Conservation (phyloP, 108 stramenopile genomes). For the Skeletonema potamos region DNA sequence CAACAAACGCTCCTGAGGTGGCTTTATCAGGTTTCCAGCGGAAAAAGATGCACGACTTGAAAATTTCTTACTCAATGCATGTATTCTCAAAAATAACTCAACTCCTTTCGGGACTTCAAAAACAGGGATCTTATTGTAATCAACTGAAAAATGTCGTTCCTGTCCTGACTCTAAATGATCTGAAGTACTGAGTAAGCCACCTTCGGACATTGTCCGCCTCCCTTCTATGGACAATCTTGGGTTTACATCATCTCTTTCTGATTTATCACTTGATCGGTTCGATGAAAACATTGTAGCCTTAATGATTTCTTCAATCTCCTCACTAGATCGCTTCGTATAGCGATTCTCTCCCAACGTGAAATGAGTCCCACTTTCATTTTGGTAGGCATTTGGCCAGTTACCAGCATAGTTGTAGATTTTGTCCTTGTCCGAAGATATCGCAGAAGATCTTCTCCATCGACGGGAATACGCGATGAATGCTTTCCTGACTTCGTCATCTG, state of each 20-base stretch:
- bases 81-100: background rate
- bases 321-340: background rate
- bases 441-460: background rate
- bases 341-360: background rate
- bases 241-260: no score
- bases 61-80: background rate
- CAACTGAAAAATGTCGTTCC: background rate
- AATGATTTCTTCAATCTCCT: background rate
- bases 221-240: no score
- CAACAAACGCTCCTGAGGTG: background rate
- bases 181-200: background rate
- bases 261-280: no score
- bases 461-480: background rate
- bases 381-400: no score
- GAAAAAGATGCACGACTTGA: background rate
- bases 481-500: slow-evolving; percentile 1
- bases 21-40: no score
- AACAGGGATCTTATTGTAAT: background rate
- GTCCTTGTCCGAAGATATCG: background rate
- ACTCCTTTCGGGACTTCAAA: background rate
- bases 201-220: background rate
- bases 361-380: background rate
- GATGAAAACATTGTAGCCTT: background rate
- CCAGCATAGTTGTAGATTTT: background rate
- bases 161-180: background rate